A percentile compares a stretch with the other conserved stretches of the same genome.
phyloP scores from a whole-genome alignment of 331 rosid species.

The Quercus lobata region DNA sequence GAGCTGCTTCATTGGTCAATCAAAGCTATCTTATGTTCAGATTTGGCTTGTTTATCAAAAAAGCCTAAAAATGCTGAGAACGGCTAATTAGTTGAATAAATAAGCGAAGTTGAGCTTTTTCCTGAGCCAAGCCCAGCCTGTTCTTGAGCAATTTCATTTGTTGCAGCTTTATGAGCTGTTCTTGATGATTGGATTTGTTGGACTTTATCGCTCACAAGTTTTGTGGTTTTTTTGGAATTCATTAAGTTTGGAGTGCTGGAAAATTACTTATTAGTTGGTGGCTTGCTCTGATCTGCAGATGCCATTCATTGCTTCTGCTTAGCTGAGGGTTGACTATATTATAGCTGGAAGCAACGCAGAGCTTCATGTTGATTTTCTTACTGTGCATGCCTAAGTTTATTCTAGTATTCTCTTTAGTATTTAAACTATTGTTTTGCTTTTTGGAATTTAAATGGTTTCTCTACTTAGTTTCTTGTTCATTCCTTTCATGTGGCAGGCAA shows the following conservation, averaged over 20 bases:
- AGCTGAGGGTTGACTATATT: not conserved
- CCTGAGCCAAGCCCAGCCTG: not conserved
- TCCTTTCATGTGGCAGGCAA: slow-evolving; percentile 44
- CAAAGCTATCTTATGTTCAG: not conserved
- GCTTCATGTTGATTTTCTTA: not conserved
- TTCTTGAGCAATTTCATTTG: not conserved
- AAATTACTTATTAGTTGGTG: not conserved
- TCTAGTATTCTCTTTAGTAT: not conserved
- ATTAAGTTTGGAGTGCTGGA: not conserved
- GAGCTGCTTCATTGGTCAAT: too few relatives aligned
- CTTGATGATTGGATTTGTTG: not conserved
- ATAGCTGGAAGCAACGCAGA: not conserved
- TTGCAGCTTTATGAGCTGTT: not conserved
- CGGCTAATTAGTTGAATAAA: not conserved
- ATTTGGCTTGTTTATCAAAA: not conserved
- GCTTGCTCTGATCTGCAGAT: not conserved
- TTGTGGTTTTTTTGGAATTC: not conserved
- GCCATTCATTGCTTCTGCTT: not conserved
- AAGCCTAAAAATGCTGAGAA: not conserved
- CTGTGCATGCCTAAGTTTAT: not conserved
- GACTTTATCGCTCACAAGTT: not conserved
- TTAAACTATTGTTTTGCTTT: not conserved
- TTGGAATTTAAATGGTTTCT: slow-evolving; percentile 2
- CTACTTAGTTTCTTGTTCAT: not conserved
- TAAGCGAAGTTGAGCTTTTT: not conserved